Evolutionary conservation across 257 asterid species (phyloP).

Genomic region (Forsythia viridissima): DNA sequence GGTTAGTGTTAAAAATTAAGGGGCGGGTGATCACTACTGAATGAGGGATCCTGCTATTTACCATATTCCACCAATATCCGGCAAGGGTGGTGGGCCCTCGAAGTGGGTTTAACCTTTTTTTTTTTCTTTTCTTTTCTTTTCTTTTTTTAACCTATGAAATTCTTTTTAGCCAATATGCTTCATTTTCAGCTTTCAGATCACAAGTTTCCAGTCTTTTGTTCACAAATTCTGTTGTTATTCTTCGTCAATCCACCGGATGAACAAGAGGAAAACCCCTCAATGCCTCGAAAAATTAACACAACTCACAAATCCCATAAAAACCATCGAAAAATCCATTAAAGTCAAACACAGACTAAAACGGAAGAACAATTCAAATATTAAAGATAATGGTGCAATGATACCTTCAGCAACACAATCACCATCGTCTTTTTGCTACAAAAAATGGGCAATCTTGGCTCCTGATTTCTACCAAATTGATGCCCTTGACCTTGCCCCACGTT

Average conservation of each 20-base stretch:
- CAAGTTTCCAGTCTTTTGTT: background rate
- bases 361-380: conserved; percentile 22
- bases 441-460: conserved; percentile 45
- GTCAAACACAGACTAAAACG: conserved; percentile 25
- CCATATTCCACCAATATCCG: too few species aligned
- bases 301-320: conserved; percentile 25
- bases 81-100: too few species aligned
- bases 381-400: conserved; percentile 12
- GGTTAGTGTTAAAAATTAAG: too few species aligned
- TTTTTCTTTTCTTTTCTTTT: too few species aligned
- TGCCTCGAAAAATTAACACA: conserved; percentile 20
- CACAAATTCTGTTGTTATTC: conserved; percentile 12
- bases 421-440: conserved; percentile 30
- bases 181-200: background rate
- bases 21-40: too few species aligned
- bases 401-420: conserved; percentile 25
- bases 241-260: conserved; percentile 25
- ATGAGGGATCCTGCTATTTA: too few species aligned
- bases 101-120: too few species aligned
- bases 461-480: conserved; percentile 88
- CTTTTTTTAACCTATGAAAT: too few species aligned
- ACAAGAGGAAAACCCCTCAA: conserved; percentile 36
- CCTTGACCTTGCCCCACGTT: conserved; percentile 93
- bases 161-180: background rate
- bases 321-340: conserved; percentile 26